A percentile compares a stretch with the other conserved stretches of the same genome.
Evolutionary conservation across 768 basidiomycete species (phyloP).

Genomic region (Sporobolomyces phaffii): DNA sequence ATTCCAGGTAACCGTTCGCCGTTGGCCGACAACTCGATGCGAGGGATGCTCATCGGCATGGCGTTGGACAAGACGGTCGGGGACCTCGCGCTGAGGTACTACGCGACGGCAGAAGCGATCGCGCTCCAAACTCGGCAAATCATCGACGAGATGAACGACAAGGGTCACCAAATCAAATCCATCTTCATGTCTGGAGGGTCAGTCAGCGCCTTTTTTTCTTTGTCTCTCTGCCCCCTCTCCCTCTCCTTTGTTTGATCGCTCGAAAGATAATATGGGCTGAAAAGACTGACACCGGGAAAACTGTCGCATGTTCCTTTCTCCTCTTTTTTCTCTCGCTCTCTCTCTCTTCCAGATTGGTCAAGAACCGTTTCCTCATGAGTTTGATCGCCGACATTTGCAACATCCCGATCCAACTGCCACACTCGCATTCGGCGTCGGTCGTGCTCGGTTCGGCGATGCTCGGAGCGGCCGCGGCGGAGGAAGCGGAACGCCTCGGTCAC

Average conservation of each 20-base stretch:
- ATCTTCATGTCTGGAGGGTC: slow-evolving; percentile 70
- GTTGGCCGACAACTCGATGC: slow-evolving; percentile 90
- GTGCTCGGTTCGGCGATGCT: slow-evolving; percentile 92
- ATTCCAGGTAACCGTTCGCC: slow-evolving; percentile 93
- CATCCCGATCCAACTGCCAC: slow-evolving; percentile 76
- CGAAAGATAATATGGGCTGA: too few relatives aligned
- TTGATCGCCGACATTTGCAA: slow-evolving; percentile 78
- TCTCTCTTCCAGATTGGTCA: slow-evolving; percentile 71
- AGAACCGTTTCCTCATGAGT: slow-evolving; percentile 76
- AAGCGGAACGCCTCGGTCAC: slow-evolving; percentile 43
- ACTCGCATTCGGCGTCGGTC: slow-evolving; percentile 69
- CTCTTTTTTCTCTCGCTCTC: too few relatives aligned
- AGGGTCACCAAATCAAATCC: slow-evolving; percentile 71
- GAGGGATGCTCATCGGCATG: slow-evolving; percentile 82
- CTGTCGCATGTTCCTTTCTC: too few relatives aligned
- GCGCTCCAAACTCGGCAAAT: slow-evolving; percentile 56
- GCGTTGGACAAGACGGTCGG: slow-evolving; percentile 66
- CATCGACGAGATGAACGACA: slow-evolving; percentile 77
- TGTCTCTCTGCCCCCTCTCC: too few relatives aligned
- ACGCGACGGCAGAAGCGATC: slow-evolving; percentile 84
- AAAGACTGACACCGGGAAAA: too few relatives aligned
- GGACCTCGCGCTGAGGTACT: slow-evolving; percentile 85
- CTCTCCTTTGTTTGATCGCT: too few relatives aligned
- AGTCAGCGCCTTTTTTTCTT: not conserved
- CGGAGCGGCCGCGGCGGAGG: slow-evolving; percentile 68